Base-by-base conservation (phyloP, 129 eudicot genomes). In the Flaveria sonorensis region DNA sequence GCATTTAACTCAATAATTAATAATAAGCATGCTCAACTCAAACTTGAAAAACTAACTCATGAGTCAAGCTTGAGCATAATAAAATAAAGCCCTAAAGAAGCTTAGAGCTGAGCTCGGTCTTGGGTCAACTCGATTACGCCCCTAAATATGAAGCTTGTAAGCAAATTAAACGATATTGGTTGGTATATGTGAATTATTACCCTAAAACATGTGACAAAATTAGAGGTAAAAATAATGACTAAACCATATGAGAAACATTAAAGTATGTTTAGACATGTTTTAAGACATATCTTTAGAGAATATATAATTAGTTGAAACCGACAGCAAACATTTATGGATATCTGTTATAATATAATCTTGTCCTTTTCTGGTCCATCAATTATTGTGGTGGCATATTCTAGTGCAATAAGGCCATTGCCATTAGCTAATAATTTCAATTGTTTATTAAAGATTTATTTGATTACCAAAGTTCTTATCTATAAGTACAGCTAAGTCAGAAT, bases 401-500 rank as follows among this genome's bases (percentile, higher is more conserved):
- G 43, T 12, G 59, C 69, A 68, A 62, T 36, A 36, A 36, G 5
- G 40, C 40, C 40, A 36, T 36, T 36, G 40, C 40, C 40, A 36
- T 36, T 36, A 36, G 28, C 67, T 60, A 60, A 66, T 73, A 73
- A 80, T 26, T 55, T 45, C 43, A 53, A 40, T 66, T 73, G 79
- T 73, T 73, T 40, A 80, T 72, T 79, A 57, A 51, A 79, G 39
- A 53, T 63, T 43, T 40, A 39, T 80, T 73, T 68, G 75, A 52
- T 65, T 80, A 80, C 83, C 78, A 72, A 65, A 36, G 70, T 73
- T 52, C 11, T 73, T 80, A 73, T 73, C 70, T 72, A 72, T 52
- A 72, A 64, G 74, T 79, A 80, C 84, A 80, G 84, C 79, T 80
- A 80, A 80, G 79, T 15, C 69, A 55, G 32, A 73, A 61, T 67